Evolutionary conservation across 2,329 filamentous ascomycete species (phyloP), one percentile per base, ranked within the genome.

Genomic region (Biscogniauxia mediterranea): DNA sequence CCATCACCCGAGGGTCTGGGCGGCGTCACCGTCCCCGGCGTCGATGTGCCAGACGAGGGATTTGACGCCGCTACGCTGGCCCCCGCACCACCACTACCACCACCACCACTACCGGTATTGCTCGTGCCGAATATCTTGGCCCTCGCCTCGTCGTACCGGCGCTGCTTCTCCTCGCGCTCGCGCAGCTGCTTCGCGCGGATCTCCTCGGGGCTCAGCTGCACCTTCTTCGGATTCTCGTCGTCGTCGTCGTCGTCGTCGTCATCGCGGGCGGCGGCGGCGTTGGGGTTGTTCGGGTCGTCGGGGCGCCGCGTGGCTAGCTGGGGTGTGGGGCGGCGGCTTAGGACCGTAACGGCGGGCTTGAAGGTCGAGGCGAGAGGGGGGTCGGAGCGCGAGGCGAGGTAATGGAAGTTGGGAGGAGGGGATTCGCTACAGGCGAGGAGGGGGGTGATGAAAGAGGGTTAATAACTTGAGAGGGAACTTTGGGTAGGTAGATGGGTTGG

Each of bases 151-250:
- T 96, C 91, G 74, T 97, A 97, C 63, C 90, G 90, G 60, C 88
- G 88, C 79, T 96, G 91, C 79, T 95, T 97, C 78, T 96, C 93
- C 72, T 96, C 93, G 9, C 88, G 85, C 69, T 96, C 92, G 55
- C 85, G 83, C 73, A 92, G 87, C 57, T 93, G 91, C 71, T 90
- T 90, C 23, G 87, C 85, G 64, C 90, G 87, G 38, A 93, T 85
- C 78, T 97, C 90, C 69, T 94, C 91, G 3, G 89, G 85, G 0
- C 86, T 90, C 52, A 86, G 84, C 68, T 87, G 86, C 20, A 83
- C 80, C 64, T 85, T 84, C 72, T 85, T 87, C 58, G 79, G 77
- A 55, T 79, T 76, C 59, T 87, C 85, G 25, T 88, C 85, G 57
- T 90, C 90, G 51, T 91, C 89, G 11, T 89, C 87, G 28, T 83